Conservation (phyloP, 768 basidiomycete species). For the Brasilioporus rufonigricans region DNA sequence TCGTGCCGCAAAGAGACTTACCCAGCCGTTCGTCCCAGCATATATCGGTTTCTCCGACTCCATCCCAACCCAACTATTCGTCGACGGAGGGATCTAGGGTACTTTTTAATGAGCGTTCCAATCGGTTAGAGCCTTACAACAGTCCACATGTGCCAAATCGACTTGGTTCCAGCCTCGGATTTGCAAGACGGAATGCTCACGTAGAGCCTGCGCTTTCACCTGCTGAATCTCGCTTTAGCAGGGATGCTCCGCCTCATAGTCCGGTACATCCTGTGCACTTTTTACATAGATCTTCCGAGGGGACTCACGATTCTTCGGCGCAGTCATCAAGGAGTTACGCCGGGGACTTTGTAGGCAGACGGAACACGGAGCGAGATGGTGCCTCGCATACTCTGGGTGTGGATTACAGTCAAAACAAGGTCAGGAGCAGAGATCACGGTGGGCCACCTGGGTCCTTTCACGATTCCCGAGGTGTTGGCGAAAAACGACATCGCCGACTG, state of each 20-base stretch:
- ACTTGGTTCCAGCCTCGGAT: slow-evolving; percentile 34
- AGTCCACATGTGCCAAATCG: slow-evolving; percentile 46
- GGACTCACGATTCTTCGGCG: slow-evolving; percentile 11
- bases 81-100: slow-evolving; percentile 63
- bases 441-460: slow-evolving; percentile 11
- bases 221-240: slow-evolving; percentile 43
- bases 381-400: slow-evolving; percentile 6
- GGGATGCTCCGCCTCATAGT: slow-evolving; percentile 46
- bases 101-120: slow-evolving; percentile 95
- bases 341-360: slow-evolving; percentile 18
- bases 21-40: slow-evolving; percentile 29
- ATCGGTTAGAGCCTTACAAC: slow-evolving; percentile 81
- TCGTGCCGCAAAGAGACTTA: slow-evolving; percentile 42
- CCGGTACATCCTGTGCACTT: slow-evolving; percentile 47
- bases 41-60: slow-evolving; percentile 34
- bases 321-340: slow-evolving; percentile 20
- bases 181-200: slow-evolving; percentile 42
- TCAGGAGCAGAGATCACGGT: slow-evolving; percentile 17
- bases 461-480: slow-evolving; percentile 17
- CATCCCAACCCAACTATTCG: slow-evolving; percentile 42
- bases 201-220: slow-evolving; percentile 40
- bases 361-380: slow-evolving; percentile 19
- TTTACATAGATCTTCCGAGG: slow-evolving; percentile 52
- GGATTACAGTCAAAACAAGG: slow-evolving; percentile 20
- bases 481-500: slow-evolving; percentile 22